A percentile compares a stretch with the other conserved stretches of the same genome.
These are phyloP conservation scores for Forsythia viridissima DNA, from an alignment of 257 asterid genomes.

Conservation along the genomic window DNA sequence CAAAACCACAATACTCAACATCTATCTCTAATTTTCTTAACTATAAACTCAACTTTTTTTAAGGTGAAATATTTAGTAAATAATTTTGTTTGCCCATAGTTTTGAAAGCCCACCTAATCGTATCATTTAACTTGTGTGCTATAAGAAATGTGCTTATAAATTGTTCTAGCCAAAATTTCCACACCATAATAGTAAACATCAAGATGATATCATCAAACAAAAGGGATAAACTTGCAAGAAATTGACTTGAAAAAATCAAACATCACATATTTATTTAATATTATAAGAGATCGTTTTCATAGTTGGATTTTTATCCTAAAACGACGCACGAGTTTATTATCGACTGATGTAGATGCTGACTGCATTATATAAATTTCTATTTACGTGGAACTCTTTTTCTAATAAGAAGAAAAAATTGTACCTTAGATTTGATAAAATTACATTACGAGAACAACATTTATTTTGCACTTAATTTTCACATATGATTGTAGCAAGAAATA, in stretches of 20 bases:
- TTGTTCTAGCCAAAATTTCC: no score
- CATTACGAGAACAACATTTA: no score
- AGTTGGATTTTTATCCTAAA: not conserved
- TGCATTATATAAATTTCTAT: not conserved
- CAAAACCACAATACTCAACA: no score
- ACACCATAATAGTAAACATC: no score
- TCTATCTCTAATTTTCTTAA: no score
- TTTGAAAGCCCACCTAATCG: not conserved
- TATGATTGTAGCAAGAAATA: no score
- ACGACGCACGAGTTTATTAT: not conserved
- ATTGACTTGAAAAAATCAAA: not conserved
- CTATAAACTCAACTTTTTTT: not conserved
- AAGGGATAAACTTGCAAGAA: not conserved
- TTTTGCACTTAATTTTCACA: no score
- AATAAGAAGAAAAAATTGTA: not conserved
- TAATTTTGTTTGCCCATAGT: not conserved
- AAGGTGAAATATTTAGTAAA: no score
- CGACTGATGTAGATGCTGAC: not conserved
- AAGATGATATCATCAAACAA: not conserved
- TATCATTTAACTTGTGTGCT: not conserved
- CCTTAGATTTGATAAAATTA: not conserved
- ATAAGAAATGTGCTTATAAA: no score
- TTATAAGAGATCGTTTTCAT: not conserved
- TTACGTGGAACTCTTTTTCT: not conserved
- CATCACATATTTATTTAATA: not conserved